Evolutionary conservation across 306 rosid species (phyloP).

Genomic region (Erythrophleum fordii): DNA sequence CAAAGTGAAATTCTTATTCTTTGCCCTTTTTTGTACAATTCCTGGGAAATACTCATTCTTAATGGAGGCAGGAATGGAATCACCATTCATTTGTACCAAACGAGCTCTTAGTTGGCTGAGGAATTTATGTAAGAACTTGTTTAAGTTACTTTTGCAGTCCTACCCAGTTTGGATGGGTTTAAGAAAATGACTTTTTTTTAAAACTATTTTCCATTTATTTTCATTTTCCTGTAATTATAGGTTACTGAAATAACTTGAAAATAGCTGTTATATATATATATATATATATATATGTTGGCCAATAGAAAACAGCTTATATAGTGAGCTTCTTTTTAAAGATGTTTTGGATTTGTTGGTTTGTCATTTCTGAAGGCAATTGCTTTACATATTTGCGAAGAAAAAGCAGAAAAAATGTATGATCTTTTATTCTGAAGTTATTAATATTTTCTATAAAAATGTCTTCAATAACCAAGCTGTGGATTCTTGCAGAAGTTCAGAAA

Average conservation of each 20-base stretch:
- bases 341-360: not conserved
- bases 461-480: constrained; percentile 29
- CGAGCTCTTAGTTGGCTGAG: not conserved
- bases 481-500: constrained; percentile 73
- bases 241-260: not conserved
- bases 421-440: not conserved
- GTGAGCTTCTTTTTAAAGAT: not conserved
- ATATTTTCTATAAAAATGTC: not conserved
- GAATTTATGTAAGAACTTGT: constrained; percentile 4
- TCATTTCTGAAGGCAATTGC: constrained; percentile 2
- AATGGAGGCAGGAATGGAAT: not conserved
- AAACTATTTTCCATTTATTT: not conserved
- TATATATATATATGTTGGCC: not conserved
- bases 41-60: not conserved
- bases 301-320: not conserved
- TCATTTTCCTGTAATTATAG: not conserved
- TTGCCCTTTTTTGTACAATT: not conserved
- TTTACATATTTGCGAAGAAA: constrained; percentile 7
- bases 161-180: not conserved
- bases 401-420: not conserved
- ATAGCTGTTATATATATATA: not conserved
- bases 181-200: not conserved
- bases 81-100: not conserved
- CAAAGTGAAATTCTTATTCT: not conserved
- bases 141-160: not conserved